These are phyloP conservation scores for Diaporthe humulicola DNA, from an alignment of 2,329 filamentous ascomycete genomes.

Conservation along the genomic window DNA sequence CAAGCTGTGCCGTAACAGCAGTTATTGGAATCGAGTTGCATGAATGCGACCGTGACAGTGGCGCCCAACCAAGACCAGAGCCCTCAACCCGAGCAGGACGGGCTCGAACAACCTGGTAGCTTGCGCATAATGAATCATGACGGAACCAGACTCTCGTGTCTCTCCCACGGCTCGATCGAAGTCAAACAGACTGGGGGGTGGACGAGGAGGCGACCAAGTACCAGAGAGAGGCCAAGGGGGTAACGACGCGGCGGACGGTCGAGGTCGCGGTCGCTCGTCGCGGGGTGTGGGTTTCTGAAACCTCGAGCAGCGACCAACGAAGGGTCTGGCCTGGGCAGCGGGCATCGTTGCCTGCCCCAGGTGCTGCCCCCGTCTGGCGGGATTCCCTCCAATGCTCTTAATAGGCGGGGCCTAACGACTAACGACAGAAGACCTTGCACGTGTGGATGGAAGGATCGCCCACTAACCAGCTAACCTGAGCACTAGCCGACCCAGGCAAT, in stretches of 20 bases:
- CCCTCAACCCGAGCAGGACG: slow-evolving; percentile 5
- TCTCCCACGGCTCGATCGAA: slow-evolving; percentile 9
- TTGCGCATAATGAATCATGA: slow-evolving; percentile 25
- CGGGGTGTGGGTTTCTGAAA: slow-evolving; percentile 15
- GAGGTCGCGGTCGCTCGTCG: background rate
- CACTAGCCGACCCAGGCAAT: slow-evolving; percentile 25
- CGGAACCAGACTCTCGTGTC: slow-evolving; percentile 17
- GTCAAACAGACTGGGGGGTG: background rate
- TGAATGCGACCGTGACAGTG: slow-evolving; percentile 32
- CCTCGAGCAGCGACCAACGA: slow-evolving; percentile 11
- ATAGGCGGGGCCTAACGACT: slow-evolving; percentile 1
- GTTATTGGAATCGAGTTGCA: slow-evolving; percentile 14
- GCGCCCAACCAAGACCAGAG: slow-evolving; percentile 5
- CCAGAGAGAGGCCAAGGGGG: background rate
- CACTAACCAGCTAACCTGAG: slow-evolving; percentile 27
- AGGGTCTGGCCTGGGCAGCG: background rate
- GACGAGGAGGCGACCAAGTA: background rate
- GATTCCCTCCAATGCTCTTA: background rate
- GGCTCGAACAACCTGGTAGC: slow-evolving; percentile 14
- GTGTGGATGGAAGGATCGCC: slow-evolving; percentile 23
- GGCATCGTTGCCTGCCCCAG: slow-evolving; percentile 10
- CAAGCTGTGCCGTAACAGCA: background rate
- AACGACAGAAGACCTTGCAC: slow-evolving; percentile 19
- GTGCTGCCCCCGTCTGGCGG: background rate
- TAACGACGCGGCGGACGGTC: background rate